Conservation (phyloP, 2,329 filamentous ascomycete species). For the Cladosporium sp. region DNA sequence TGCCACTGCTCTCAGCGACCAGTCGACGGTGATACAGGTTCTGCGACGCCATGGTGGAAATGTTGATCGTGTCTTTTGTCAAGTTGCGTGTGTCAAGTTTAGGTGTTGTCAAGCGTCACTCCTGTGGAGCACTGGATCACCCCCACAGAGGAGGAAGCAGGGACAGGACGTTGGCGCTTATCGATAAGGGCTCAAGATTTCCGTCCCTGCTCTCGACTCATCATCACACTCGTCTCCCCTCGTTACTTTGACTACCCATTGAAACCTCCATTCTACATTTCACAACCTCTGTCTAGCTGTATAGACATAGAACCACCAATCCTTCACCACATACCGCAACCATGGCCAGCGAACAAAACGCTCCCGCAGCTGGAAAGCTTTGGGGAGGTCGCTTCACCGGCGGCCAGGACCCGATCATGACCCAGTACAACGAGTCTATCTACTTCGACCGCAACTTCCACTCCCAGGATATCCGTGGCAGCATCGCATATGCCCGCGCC, state of each 20-base stretch:
- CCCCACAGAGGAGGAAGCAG: not conserved
- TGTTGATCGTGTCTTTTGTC: not conserved
- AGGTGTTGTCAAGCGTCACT: not conserved
- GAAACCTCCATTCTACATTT: not conserved
- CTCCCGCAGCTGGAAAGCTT: conserved; percentile 42
- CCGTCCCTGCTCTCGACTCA: too few relatives aligned
- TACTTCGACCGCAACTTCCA: conserved; percentile 74
- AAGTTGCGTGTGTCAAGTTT: not conserved
- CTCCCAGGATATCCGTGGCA: conserved; percentile 73
- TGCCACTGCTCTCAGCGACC: conserved; percentile 78
- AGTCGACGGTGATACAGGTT: conserved; percentile 83
- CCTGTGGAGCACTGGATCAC: not conserved
- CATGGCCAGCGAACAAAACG: conserved; percentile 19
- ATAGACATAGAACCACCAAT: not conserved
- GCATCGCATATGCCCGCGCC: conserved; percentile 74
- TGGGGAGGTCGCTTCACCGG: conserved; percentile 62
- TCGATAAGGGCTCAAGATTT: not conserved
- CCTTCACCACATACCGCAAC: not conserved
- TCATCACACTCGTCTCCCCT: too few relatives aligned
- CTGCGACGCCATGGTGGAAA: conserved; percentile 42
- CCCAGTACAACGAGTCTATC: conserved; percentile 76
- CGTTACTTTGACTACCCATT: conserved; percentile 11
- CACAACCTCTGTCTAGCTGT: not conserved
- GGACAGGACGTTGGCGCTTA: not conserved
- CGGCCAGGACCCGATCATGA: conserved; percentile 80